Percentiles rank a stretch among this genome's conserved stretches.
Evolutionary conservation across 2,329 filamentous ascomycete genomes (phyloP).

Genomic region (Pezicula carpinea): DNA sequence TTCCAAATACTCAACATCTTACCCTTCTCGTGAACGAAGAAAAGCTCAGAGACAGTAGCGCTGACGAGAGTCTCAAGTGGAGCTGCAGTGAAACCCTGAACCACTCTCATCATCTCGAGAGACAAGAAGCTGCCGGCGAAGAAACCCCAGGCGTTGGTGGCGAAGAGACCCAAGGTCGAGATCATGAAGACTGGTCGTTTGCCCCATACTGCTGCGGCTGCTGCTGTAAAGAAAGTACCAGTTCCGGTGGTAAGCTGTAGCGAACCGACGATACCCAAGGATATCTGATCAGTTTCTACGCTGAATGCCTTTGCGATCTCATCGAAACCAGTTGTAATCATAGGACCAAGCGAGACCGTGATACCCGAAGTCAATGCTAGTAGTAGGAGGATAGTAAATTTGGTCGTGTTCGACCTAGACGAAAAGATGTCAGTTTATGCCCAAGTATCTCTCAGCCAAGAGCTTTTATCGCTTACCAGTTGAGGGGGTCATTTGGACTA

Average conservation of each 20-base stretch:
- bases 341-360: slow-evolving; percentile 21
- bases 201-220: slow-evolving; percentile 22
- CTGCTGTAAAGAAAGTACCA: slow-evolving; percentile 33
- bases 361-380: slow-evolving; percentile 15
- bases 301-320: slow-evolving; percentile 25
- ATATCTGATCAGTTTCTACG: slow-evolving; percentile 26
- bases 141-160: slow-evolving; percentile 32
- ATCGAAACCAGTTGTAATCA: slow-evolving; percentile 32
- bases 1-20: slow-evolving; percentile 9
- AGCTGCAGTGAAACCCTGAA: slow-evolving; percentile 4
- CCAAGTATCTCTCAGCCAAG: background rate
- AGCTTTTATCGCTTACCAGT: slow-evolving; percentile 31
- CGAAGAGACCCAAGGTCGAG: slow-evolving; percentile 27
- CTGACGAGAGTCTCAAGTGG: slow-evolving; percentile 6
- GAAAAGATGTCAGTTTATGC: background rate
- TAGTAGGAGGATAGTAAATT: slow-evolving; percentile 11
- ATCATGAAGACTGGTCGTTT: slow-evolving; percentile 5
- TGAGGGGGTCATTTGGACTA: slow-evolving; percentile 45
- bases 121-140: slow-evolving; percentile 31
- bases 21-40: slow-evolving; percentile 8
- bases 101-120: slow-evolving; percentile 22
- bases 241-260: slow-evolving; percentile 32
- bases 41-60: slow-evolving; percentile 6
- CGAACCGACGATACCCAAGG: slow-evolving; percentile 25
- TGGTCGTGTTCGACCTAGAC: slow-evolving; percentile 10